These are phyloP conservation scores for Cunninghamia lanceolata DNA, from an alignment of 75 land plant genomes.

Conservation along the genomic window DNA sequence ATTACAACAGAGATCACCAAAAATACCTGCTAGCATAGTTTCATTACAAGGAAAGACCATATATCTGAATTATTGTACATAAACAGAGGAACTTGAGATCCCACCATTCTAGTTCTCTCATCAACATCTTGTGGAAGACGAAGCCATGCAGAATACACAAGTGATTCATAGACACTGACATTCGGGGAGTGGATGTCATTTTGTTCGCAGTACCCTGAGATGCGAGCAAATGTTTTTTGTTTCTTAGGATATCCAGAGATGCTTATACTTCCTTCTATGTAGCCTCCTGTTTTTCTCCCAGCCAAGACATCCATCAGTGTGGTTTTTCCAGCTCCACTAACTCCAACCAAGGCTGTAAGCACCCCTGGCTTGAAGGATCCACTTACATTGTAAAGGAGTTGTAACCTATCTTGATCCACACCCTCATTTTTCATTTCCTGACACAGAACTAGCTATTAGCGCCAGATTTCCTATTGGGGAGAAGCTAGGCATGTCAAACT, in stretches of 20 bases:
- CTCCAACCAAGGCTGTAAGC: conserved; percentile 71
- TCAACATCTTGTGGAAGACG: conserved; percentile 48
- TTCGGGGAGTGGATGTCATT: conserved; percentile 75
- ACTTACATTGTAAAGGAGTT: conserved; percentile 15
- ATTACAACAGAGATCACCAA: neutral
- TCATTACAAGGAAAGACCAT: neutral
- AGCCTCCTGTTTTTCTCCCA: conserved; percentile 78
- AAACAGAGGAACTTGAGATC: neutral
- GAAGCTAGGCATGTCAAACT: neutral
- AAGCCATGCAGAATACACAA: conserved; percentile 65
- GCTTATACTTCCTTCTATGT: conserved; percentile 54
- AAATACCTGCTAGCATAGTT: neutral
- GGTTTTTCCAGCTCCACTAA: conserved; percentile 78
- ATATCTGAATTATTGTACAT: neutral
- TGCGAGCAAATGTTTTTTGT: conserved; percentile 66
- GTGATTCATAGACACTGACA: conserved; percentile 66
- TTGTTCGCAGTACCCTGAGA: conserved; percentile 75
- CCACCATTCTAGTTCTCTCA: conserved; percentile 34
- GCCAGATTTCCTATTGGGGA: neutral
- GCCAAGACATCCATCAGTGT: conserved; percentile 82
- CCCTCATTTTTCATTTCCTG: conserved; percentile 13
- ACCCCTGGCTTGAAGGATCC: conserved; percentile 55
- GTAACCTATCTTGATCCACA: neutral
- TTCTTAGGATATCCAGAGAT: conserved; percentile 75
- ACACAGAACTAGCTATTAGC: neutral